Evolutionary conservation across 2,329 filamentous ascomycete genomes (phyloP), one percentile per base, ranked within the genome.

Genomic region (Aspergillus bombycis): DNA sequence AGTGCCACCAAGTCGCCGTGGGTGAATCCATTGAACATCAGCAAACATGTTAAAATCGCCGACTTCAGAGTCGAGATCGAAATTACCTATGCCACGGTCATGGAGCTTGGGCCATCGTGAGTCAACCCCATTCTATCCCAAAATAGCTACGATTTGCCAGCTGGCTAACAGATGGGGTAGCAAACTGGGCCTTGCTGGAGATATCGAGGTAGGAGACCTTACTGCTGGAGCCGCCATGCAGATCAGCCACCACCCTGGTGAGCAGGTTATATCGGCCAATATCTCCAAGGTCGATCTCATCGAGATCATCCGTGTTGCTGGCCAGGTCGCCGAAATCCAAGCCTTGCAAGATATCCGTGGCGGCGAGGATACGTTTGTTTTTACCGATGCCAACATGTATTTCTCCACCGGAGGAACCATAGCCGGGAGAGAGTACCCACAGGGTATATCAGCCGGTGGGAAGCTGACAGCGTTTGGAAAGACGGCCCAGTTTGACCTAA

Each of bases 401-500:
- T 41, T 41, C 38, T 41, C 38, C 38, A n/a, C 16, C 0, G 38
- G 38, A 8, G 38, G 38, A 0, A 55, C 52, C 23, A 55, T 55
- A 12, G 52, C 26, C 4, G 26, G 36, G 5, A 55, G 36, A 6
- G 28, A 55, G 28, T 55, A 55, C 9, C 52, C 52, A 21, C 52
- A 36, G 14, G 52, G 52, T 36, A 55, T 55, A n/a, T 55, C 52
- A 23, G 52, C 30, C 28, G 52, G 52, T 4, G 52, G 52, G 19
- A 55, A 55, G 26, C 30, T 55, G 28, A 55, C 52, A 28, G 52
- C 52, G 36, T 55, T 55, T 23, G 52, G 52, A 11, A 55, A 55
- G 52, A 55, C 19, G 52, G 52, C 52, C 19, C 30, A 55, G 19
- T 55, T 55, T 19, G 52, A 36, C 30, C 28, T 55, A 36, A 32